These are phyloP conservation scores for Pythium apleroticum DNA, from an alignment of 352 stramenopile genomes.

Conservation along the genomic window DNA sequence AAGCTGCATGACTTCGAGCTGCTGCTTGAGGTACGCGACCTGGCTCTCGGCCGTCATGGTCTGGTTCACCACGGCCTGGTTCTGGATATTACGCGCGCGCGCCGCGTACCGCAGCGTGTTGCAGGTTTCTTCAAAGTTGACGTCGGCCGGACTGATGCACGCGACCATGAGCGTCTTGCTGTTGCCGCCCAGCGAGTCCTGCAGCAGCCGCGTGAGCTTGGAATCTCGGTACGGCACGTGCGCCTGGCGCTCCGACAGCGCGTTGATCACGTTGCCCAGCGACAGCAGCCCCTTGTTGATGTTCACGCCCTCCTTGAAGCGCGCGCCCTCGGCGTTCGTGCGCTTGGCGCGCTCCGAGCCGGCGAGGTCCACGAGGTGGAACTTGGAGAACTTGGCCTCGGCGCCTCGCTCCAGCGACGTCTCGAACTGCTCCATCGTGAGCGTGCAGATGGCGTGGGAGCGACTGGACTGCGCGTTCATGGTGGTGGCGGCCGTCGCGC, in stretches of 20 bases:
- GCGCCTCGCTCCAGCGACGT: constrained; percentile 24
- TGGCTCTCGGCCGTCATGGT: constrained; percentile 90
- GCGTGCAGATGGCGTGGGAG: constrained; percentile 89
- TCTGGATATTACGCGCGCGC: constrained; percentile 98
- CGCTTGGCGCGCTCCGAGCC: constrained; percentile 92
- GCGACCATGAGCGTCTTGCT: constrained; percentile 92
- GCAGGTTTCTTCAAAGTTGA: constrained; percentile 93
- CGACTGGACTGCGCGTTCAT: constrained; percentile 83
- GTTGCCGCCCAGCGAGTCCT: constrained; percentile 89
- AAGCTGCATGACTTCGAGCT: constrained; percentile 63
- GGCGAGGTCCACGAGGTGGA: constrained; percentile 95
- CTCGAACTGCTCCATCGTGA: constrained; percentile 77
- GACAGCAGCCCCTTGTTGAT: constrained; percentile 95
- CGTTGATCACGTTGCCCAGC: constrained; percentile 95
- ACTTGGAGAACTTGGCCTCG: constrained; percentile 77
- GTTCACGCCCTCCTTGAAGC: constrained; percentile 91
- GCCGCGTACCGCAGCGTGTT: constrained; percentile 95
- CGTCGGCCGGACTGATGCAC: constrained; percentile 72
- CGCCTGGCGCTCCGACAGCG: constrained; percentile 74
- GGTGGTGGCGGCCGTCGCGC: constrained; percentile 62
- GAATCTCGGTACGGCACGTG: constrained; percentile 91
- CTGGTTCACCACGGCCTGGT: constrained; percentile 96
- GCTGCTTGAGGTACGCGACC: constrained; percentile 57
- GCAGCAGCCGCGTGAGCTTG: constrained; percentile 89
- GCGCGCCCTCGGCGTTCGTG: constrained; percentile 80